Percentiles rank a stretch among this genome's conserved stretches.
phyloP scores from a whole-genome alignment of 2,329 filamentous ascomycete genomes.

The Colletotrichum paranaense region DNA sequence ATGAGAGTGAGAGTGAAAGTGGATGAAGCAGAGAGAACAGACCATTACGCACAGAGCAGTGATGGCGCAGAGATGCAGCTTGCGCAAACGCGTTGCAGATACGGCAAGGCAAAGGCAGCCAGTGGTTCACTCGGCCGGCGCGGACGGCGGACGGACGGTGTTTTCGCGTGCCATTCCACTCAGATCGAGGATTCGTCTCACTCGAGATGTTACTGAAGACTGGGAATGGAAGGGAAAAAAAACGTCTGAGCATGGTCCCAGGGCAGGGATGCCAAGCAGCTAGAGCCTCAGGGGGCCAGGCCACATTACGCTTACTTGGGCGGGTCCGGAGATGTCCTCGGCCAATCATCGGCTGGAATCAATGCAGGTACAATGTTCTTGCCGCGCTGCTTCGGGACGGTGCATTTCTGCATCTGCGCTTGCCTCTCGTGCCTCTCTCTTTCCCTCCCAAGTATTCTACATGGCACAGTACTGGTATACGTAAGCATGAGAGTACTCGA shows the following conservation, averaged over 20 bases:
- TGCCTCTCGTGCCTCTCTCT: not conserved
- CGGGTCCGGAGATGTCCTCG: not conserved
- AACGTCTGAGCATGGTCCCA: slow-evolving; percentile 30
- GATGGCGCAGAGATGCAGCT: not conserved
- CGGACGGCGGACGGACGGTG: not conserved
- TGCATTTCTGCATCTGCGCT: not conserved
- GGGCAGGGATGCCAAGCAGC: slow-evolving; percentile 28
- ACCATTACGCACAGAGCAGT: slow-evolving; percentile 8
- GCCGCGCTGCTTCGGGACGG: slow-evolving; percentile 4
- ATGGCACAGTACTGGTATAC: not conserved
- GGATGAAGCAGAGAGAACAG: not conserved
- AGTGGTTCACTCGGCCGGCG: not conserved
- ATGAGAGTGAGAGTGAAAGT: not conserved
- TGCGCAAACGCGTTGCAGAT: not conserved
- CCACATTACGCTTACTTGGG: slow-evolving; percentile 16
- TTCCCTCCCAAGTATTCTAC: not conserved
- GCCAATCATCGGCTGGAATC: not conserved
- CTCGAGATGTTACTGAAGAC: not conserved
- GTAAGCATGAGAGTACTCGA: not conserved
- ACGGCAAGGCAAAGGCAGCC: not conserved
- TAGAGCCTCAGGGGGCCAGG: slow-evolving; percentile 30
- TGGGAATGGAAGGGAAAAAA: not conserved
- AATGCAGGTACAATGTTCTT: not conserved
- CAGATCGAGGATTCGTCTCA: not conserved
- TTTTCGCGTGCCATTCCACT: not conserved